A percentile compares a stretch with the other conserved stretches of the same genome.
phyloP scores from a whole-genome alignment of 1,284 basidiomycete genomes.

The Fomitiporia mediterranea region DNA sequence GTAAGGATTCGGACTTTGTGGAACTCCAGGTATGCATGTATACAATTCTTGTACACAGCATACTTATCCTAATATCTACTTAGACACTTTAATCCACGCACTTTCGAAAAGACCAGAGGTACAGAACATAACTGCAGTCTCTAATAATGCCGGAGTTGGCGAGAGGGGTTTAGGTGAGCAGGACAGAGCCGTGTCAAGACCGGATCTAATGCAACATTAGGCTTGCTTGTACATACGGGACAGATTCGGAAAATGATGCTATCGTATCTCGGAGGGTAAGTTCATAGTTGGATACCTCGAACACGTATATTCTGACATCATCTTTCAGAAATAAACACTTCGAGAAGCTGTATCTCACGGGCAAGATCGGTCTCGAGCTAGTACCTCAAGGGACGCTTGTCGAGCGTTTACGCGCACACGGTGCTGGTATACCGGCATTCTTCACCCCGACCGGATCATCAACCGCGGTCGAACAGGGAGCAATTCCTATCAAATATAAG shows the following conservation, averaged over 20 bases:
- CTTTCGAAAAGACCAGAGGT: constrained; percentile 72
- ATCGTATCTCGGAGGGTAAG: constrained; percentile 82
- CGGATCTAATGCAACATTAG: constrained; percentile 34
- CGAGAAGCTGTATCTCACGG: constrained; percentile 73
- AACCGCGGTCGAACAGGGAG: constrained; percentile 77
- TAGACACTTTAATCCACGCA: constrained; percentile 83
- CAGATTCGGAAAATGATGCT: constrained; percentile 85
- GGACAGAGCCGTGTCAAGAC: too few relatives aligned
- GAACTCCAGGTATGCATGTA: constrained; percentile 56
- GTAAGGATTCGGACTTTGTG: constrained; percentile 74
- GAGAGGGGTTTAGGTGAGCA: constrained; percentile 73
- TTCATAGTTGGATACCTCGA: constrained; percentile 8
- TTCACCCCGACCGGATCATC: constrained; percentile 93
- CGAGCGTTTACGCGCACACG: constrained; percentile 88
- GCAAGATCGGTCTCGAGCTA: constrained; percentile 81
- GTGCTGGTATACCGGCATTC: constrained; percentile 94
- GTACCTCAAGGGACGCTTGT: constrained; percentile 90
- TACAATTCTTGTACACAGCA: background rate
- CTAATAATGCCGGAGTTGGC: constrained; percentile 85
- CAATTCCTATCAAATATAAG: constrained; percentile 74
- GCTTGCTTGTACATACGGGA: constrained; percentile 69
- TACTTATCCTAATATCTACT: constrained; percentile 23
- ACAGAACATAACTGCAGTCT: constrained; percentile 73
- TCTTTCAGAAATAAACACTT: constrained; percentile 68
- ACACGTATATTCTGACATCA: background rate